Evolutionary conservation across 139 green algal genomes (phyloP), one percentile per base, ranked within the genome.

Genomic region (Protoeuglena noctilucae): DNA sequence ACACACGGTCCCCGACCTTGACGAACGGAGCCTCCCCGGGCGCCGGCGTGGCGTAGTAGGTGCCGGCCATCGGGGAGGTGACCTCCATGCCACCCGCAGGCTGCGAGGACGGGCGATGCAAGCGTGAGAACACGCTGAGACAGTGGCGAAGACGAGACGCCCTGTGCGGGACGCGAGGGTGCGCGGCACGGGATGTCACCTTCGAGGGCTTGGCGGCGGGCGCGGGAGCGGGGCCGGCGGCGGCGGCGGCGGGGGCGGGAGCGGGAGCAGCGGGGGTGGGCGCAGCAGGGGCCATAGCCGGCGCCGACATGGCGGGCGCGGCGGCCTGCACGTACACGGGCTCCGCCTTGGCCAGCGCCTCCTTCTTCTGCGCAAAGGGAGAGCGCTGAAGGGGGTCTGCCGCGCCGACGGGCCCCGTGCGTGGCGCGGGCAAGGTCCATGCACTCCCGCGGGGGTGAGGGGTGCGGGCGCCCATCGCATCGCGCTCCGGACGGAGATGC

Each of bases 1-100:
- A 87, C 43, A 96, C 86, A 26, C 50, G 70, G 73, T 95, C 88
- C 6, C 88, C 88, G 54, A 83, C 79, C 75, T 94, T 94, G 28
- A 79, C 64, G 56, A 96, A 96, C 2, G 62, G 19, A 2, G 88
- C 70, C 72, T 96, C 88, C 2, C 88, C 84, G n/a, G 88, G 88
- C 3, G 88, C 86, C 19, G 85, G 77, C 21, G 69, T 73, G 29
- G 66, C 61, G 67, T 89, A 89, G 47, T 85, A 72, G 29, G 78
- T 89, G 52, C 81, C 81, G 3, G 75, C 64, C 81, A 89, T 92
- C 49, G 76, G 79, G 72, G 70, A 77, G 6, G 48, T 55, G 14
- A 84, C 56, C 61, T 84, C 76, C 3, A 80, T 53, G 29, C 70
- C 70, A 43, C 76, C 58, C 7, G 68, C 61, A n/a, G 30, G 43